These are phyloP conservation scores for Collybiopsis luxurians DNA, from an alignment of 768 basidiomycete species.

Conservation along the genomic window DNA sequence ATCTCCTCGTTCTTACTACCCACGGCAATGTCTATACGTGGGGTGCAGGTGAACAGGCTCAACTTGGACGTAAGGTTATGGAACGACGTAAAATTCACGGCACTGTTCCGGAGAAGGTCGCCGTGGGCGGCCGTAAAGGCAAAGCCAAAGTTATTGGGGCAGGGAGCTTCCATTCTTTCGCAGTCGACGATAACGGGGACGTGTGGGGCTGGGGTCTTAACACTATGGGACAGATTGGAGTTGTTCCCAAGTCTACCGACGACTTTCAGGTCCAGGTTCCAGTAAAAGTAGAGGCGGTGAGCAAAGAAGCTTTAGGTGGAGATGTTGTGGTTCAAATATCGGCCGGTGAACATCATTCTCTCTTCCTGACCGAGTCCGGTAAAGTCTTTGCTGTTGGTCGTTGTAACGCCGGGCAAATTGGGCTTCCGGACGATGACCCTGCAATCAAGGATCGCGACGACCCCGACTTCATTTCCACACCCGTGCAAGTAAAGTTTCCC, in stretches of 20 bases:
- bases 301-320: slow-evolving; percentile 56
- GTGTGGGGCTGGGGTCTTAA: slow-evolving; percentile 98
- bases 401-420: slow-evolving; percentile 81
- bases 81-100: slow-evolving; percentile 88
- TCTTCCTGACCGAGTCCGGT: slow-evolving; percentile 84
- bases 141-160: slow-evolving; percentile 67
- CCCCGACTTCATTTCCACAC: slow-evolving; percentile 61
- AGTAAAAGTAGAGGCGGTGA: slow-evolving; percentile 59
- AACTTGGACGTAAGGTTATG: slow-evolving; percentile 87
- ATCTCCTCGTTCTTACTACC: slow-evolving; percentile 84
- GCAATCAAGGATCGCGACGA: slow-evolving; percentile 54
- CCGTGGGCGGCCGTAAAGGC: slow-evolving; percentile 64
- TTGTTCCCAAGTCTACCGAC: slow-evolving; percentile 43
- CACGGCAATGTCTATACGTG: slow-evolving; percentile 86
- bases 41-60: slow-evolving; percentile 89
- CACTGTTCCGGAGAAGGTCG: slow-evolving; percentile 83
- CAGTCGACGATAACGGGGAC: slow-evolving; percentile 76
- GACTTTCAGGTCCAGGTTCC: slow-evolving; percentile 60
- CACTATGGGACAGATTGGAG: slow-evolving; percentile 81
- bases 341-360: slow-evolving; percentile 85
- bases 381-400: slow-evolving; percentile 87
- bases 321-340: slow-evolving; percentile 68
- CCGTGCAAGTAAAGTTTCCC: slow-evolving; percentile 64
- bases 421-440: slow-evolving; percentile 67
- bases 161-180: slow-evolving; percentile 87